Evolutionary conservation across 257 asterid species (phyloP).

Genomic region (Nemophila menziesii): DNA sequence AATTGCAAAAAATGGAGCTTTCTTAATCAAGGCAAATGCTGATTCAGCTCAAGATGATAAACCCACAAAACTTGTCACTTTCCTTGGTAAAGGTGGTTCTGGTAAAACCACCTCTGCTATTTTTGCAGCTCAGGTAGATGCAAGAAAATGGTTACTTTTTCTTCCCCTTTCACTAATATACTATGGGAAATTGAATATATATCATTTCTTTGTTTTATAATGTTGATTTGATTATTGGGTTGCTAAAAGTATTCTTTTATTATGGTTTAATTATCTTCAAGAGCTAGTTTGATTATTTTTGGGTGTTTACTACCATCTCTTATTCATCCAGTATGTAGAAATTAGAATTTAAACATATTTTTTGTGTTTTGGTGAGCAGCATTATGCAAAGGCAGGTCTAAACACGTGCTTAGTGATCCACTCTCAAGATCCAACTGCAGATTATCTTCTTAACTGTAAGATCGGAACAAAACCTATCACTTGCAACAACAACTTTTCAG

Average conservation of each 20-base stretch:
- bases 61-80: slow-evolving; percentile 62
- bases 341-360: background rate
- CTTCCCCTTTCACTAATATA: background rate
- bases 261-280: background rate
- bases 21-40: slow-evolving; percentile 26
- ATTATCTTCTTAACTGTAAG: slow-evolving; percentile 63
- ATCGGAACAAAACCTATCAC: slow-evolving; percentile 57
- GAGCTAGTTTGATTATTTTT: background rate
- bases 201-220: too few relatives aligned
- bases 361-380: slow-evolving; percentile 33
- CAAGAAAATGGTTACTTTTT: background rate
- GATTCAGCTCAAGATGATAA: slow-evolving; percentile 26
- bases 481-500: slow-evolving; percentile 58
- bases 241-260: background rate
- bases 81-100: slow-evolving; percentile 93
- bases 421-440: slow-evolving; percentile 86
- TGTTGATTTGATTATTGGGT: background rate
- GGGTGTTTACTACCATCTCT: background rate
- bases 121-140: slow-evolving; percentile 91
- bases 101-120: slow-evolving; percentile 86
- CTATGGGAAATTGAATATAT: background rate
- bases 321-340: background rate
- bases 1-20: slow-evolving; percentile 15
- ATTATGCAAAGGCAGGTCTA: slow-evolving; percentile 76
- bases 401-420: slow-evolving; percentile 76